Base-by-base conservation (phyloP, 2,329 filamentous ascomycete species). In the Beauveria sp. region DNA sequence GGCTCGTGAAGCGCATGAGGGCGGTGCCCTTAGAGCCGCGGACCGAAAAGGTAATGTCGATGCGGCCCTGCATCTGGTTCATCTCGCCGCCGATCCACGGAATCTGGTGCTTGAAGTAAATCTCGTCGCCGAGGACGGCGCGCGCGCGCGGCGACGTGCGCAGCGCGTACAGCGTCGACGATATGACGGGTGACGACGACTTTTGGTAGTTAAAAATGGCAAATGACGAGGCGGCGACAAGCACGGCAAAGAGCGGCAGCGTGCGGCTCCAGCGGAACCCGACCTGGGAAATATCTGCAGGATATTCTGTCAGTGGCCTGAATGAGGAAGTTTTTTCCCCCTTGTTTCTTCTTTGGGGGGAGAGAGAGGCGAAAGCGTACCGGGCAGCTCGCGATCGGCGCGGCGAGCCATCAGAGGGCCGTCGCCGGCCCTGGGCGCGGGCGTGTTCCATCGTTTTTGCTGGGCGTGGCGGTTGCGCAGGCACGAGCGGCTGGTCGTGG, bases 151-250 rank as follows among this genome's bases (percentile, higher is more conserved):
- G 77, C 61, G 88, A 91, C 3, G 90, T 96, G 65, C 94, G 90
- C 65, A 99, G 83, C 1, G 93, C 90, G 80, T 97, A 99, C 30
- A 99, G 84, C 5, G 92, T 94, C 60, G 89, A 91, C 60, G 86
- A 86, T n/a, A 97, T 90, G 34, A 93, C 84, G 59, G 89, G 90
- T 28, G 87, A 91, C n/a, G 90, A 91, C 61, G 87, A 85, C 75
- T 97, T 97, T 75, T 99, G 93, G 84, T 99, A 97, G 83, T 99
- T 99, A 88, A 99, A 97, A 75, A 99, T 97, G 67, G 89, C 91
- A 63, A 96, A 78, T 66, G 87, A 87, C 66, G 87, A 88, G 60
- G 82, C 80, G 54, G 84, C 83, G 67, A 96, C 85, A 64, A 91
- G 79, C 64, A 83, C 75, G 58, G 88, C 72, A 81, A 97, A 97